Conservation (phyloP, 345 rosid species). For the Salix purpurea region DNA sequence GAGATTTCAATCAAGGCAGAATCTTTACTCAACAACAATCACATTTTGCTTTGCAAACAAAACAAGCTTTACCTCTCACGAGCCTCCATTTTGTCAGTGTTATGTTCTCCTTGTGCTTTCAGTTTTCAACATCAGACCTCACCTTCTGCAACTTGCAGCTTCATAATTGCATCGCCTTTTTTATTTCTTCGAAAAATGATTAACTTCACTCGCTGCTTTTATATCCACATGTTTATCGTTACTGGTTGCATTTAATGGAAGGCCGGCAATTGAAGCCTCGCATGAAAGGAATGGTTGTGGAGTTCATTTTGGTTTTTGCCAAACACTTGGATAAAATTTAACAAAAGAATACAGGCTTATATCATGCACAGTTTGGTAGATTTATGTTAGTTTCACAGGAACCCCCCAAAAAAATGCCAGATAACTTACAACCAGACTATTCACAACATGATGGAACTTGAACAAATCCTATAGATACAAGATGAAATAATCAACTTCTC, state of each 20-base stretch:
- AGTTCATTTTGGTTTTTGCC: not conserved
- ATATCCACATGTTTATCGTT: not conserved
- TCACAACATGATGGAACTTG: slow-evolving; percentile 33
- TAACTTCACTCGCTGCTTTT: not conserved
- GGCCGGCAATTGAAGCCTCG: not conserved
- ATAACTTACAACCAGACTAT: slow-evolving; percentile 25
- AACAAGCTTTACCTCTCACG: not conserved
- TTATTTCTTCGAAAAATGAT: not conserved
- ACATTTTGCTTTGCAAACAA: slow-evolving; percentile 3
- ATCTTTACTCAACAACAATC: slow-evolving; percentile 1
- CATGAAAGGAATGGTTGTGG: not conserved
- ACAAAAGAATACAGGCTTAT: slow-evolving; percentile 19
- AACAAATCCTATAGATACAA: slow-evolving; percentile 16
- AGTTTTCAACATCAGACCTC: not conserved
- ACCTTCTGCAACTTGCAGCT: not conserved
- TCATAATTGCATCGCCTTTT: not conserved
- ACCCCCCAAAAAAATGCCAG: slow-evolving; percentile 15
- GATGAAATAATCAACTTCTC: slow-evolving; percentile 17
- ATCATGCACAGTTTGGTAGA: slow-evolving; percentile 7
- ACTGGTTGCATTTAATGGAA: not conserved
- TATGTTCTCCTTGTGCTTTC: not conserved
- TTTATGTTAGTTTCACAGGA: slow-evolving; percentile 17
- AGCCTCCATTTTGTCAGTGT: not conserved
- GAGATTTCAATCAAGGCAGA: not conserved
- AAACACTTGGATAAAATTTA: slow-evolving; percentile 5